Percentiles rank a stretch among this genome's conserved stretches.
Conservation (phyloP, 352 stramenopile species). For the Phytophthora fragariaefolia region DNA sequence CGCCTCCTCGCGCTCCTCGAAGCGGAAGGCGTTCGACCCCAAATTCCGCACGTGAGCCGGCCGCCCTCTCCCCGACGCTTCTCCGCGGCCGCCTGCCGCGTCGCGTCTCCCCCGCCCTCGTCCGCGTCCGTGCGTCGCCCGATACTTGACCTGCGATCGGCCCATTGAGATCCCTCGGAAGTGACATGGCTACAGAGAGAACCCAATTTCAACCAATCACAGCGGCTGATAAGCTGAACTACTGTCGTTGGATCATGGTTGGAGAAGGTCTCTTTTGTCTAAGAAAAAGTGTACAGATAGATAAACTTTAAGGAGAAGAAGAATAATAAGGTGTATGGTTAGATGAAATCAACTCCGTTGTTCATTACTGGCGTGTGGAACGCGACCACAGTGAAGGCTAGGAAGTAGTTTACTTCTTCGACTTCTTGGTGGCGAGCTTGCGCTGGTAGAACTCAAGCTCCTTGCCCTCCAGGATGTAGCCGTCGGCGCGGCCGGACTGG, state of each 20-base stretch:
- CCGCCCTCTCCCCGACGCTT: slow-evolving; percentile 20
- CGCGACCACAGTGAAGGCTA: slow-evolving; percentile 19
- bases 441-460: slow-evolving; percentile 99
- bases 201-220: slow-evolving; percentile 20
- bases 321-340: slow-evolving; percentile 28
- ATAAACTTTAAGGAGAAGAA: no score
- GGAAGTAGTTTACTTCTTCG: slow-evolving; percentile 91
- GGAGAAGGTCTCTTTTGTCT: background rate
- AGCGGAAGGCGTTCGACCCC: slow-evolving; percentile 78
- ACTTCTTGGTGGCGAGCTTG: slow-evolving; percentile 99
- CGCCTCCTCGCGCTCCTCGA: slow-evolving; percentile 42
- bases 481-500: slow-evolving; percentile 98
- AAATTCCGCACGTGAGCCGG: slow-evolving; percentile 46
- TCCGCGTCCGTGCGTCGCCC: slow-evolving; percentile 58
- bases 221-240: no score
- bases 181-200: background rate
- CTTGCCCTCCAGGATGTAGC: slow-evolving; percentile 99
- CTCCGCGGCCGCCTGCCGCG: slow-evolving; percentile 7
- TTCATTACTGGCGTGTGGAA: slow-evolving; percentile 40
- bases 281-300: no score
- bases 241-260: no score
- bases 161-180: slow-evolving; percentile 49
- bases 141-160: slow-evolving; percentile 74
- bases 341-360: slow-evolving; percentile 58
- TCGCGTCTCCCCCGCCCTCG: slow-evolving; percentile 36